Evolutionary conservation across 2,329 filamentous ascomycete genomes (phyloP).

Genomic region (Fusarium circinatum): DNA sequence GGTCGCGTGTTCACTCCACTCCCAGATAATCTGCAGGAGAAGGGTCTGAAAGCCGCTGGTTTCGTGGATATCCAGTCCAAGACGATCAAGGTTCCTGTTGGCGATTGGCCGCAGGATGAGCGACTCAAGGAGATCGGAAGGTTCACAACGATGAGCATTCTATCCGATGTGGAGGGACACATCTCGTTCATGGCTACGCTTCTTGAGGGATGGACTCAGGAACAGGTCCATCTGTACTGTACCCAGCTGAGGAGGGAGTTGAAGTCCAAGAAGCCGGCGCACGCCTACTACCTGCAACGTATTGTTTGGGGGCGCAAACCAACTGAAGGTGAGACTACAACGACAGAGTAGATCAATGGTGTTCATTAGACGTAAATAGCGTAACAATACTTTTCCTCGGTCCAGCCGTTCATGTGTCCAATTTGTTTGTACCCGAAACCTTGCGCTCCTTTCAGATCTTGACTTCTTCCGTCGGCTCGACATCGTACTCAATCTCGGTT

Average conservation of each 20-base stretch:
- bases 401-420: conserved; percentile 19
- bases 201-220: conserved; percentile 49
- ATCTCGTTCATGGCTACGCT: conserved; percentile 47
- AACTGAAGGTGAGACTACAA: background rate
- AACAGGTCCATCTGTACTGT: conserved; percentile 49
- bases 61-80: conserved; percentile 36
- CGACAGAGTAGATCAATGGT: conserved; percentile 1
- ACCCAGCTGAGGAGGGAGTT: conserved; percentile 47
- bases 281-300: conserved; percentile 46
- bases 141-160: conserved; percentile 46
- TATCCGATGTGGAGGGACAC: conserved; percentile 50
- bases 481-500: conserved; percentile 77
- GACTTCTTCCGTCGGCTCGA: conserved; percentile 51
- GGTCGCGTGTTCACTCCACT: conserved; percentile 44
- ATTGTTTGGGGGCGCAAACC: conserved; percentile 42
- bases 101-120: conserved; percentile 33
- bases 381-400: conserved; percentile 19
- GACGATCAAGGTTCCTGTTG: conserved; percentile 36
- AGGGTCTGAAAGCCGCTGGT: conserved; percentile 28
- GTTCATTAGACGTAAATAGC: conserved; percentile 22
- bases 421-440: background rate
- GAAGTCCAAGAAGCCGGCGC: conserved; percentile 35
- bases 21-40: conserved; percentile 21
- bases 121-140: conserved; percentile 33
- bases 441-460: background rate